A percentile compares a stretch with the other conserved stretches of the same genome.
Evolutionary conservation across 2,329 filamentous ascomycete species (phyloP).

Genomic region (Aspergillus amoenus): DNA sequence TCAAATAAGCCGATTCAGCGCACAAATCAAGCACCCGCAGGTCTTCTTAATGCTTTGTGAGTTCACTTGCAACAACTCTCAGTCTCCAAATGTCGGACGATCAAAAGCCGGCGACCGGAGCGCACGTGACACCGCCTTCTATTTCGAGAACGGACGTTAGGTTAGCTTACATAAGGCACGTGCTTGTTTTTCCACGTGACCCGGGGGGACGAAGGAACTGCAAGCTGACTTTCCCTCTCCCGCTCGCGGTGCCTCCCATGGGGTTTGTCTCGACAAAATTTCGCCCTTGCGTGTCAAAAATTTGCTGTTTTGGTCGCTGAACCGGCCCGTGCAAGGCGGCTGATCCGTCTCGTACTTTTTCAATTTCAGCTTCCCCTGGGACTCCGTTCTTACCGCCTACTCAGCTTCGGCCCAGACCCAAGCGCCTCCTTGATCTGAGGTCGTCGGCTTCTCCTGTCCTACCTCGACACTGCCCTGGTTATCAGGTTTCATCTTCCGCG

Average conservation of each 20-base stretch:
- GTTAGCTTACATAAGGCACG: slow-evolving; percentile 16
- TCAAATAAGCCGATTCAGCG: not conserved
- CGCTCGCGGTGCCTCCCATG: slow-evolving; percentile 24
- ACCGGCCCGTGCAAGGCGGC: slow-evolving; percentile 31
- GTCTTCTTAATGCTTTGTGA: not conserved
- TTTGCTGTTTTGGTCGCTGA: slow-evolving; percentile 27
- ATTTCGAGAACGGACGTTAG: not conserved
- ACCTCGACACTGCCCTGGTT: slow-evolving; percentile 13
- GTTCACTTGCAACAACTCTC: slow-evolving; percentile 6
- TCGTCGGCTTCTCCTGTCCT: slow-evolving; percentile 19
- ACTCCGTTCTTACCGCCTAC: slow-evolving; percentile 29
- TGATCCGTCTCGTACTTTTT: slow-evolving; percentile 28
- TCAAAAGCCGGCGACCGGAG: slow-evolving; percentile 2
- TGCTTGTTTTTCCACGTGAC: slow-evolving; percentile 18
- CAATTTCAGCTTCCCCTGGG: slow-evolving; percentile 21
- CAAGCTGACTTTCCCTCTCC: slow-evolving; percentile 24
- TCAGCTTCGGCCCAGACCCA: slow-evolving; percentile 29
- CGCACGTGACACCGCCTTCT: slow-evolving; percentile 19
- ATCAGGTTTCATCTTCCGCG: slow-evolving; percentile 11
- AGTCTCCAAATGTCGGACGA: slow-evolving; percentile 7
- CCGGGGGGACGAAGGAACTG: slow-evolving; percentile 16
- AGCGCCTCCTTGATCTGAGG: slow-evolving; percentile 30
- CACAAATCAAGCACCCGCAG: not conserved
- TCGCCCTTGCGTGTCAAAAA: slow-evolving; percentile 18
- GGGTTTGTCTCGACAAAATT: slow-evolving; percentile 23